Evolutionary conservation across 495 filamentous ascomycete species (phyloP).

Genomic region (Pseudevernia furfuracea): DNA sequence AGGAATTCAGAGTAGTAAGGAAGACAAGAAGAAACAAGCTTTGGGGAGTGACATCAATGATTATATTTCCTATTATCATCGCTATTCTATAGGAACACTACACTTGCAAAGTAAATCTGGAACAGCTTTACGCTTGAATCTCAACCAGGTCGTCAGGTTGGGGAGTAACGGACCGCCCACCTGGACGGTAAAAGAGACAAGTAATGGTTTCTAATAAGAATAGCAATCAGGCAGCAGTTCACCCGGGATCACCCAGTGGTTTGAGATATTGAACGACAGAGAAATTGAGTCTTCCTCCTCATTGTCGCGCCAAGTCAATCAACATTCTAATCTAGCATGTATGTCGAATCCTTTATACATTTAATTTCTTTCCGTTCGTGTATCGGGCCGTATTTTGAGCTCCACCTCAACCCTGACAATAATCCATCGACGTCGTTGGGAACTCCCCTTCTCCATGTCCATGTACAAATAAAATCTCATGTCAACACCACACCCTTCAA

Average conservation of each 20-base stretch:
- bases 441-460: not conserved
- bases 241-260: too few species aligned
- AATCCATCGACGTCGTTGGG: not conserved
- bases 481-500: not conserved
- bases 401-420: not conserved
- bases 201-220: conserved; percentile 2
- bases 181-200: conserved; percentile 5
- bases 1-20: too few species aligned
- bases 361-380: not conserved
- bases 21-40: too few species aligned
- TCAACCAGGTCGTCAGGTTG: not conserved
- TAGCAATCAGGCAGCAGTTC: conserved; percentile 2
- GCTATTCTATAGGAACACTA: too few species aligned
- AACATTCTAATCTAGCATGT: not conserved
- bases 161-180: not conserved
- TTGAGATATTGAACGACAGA: too few species aligned
- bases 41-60: too few species aligned
- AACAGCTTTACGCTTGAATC: not conserved
- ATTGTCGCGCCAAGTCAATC: not conserved
- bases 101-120: not conserved
- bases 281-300: not conserved
- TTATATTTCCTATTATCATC: too few species aligned
- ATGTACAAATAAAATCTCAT: not conserved
- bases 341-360: not conserved
- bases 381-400: too few species aligned